phyloP scores from a whole-genome alignment of 2,329 filamentous ascomycete genomes.

The Claviceps fusiformis region DNA sequence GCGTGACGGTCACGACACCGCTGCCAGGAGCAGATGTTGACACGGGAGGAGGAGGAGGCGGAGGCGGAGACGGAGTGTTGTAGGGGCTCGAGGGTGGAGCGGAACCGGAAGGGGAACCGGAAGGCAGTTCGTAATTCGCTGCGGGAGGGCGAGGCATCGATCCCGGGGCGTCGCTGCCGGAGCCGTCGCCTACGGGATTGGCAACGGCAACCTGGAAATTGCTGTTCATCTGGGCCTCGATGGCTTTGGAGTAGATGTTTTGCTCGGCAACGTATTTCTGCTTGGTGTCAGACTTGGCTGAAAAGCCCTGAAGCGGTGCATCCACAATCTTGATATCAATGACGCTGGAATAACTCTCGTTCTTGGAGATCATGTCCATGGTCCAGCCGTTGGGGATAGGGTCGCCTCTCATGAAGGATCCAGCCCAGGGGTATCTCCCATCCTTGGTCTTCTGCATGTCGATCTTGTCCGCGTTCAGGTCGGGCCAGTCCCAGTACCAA shows the following conservation, averaged over 20 bases:
- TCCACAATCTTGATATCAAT: conserved; percentile 26
- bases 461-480: conserved; percentile 30
- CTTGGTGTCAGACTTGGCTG: conserved; percentile 11
- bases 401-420: conserved; percentile 25
- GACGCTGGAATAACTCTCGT: conserved; percentile 29
- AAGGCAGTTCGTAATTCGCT: not conserved
- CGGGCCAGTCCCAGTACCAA: conserved; percentile 95
- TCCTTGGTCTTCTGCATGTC: conserved; percentile 25
- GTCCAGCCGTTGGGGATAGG: conserved; percentile 23
- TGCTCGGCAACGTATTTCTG: conserved; percentile 21
- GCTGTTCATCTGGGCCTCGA: conserved; percentile 30
- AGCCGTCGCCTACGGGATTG: conserved; percentile 7
- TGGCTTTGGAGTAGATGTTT: conserved; percentile 29
- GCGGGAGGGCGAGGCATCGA: not conserved
- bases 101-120: not conserved
- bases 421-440: conserved; percentile 29
- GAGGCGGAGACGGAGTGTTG: conserved; percentile 5
- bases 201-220: conserved; percentile 31
- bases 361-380: conserved; percentile 19
- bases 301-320: conserved; percentile 11
- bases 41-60: conserved; percentile 4
- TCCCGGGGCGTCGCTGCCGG: conserved; percentile 5
- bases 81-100: not conserved
- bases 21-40: conserved; percentile 3
- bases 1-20: conserved; percentile 18